Conservation (phyloP, 305 asterid species). For the Ruellia speciosa region DNA sequence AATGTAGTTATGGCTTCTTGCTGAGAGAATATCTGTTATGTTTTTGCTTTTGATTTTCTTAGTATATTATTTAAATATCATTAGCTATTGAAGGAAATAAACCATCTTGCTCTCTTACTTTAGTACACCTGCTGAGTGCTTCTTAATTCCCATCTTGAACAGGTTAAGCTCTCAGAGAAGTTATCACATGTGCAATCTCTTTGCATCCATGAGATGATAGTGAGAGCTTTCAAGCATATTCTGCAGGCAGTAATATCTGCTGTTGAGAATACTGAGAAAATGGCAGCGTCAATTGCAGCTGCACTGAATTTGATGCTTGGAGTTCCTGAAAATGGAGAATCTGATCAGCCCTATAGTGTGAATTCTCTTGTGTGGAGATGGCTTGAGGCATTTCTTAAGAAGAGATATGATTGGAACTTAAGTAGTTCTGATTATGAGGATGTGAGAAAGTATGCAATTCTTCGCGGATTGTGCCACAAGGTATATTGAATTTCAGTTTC, state of each 20-base stretch:
- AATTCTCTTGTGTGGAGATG: conserved; percentile 79
- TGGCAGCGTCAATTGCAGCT: conserved; percentile 71
- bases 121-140: conserved; percentile 21
- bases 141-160: conserved; percentile 26
- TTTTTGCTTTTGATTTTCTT: conserved; percentile 1
- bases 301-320: conserved; percentile 91
- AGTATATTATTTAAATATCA: conserved; percentile 7
- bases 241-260: conserved; percentile 83
- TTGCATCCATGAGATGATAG: conserved; percentile 94
- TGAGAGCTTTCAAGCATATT: conserved; percentile 90
- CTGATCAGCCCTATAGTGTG: conserved; percentile 40
- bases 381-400: conserved; percentile 77
- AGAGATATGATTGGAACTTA: conserved; percentile 81
- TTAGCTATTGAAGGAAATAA: conserved; percentile 17
- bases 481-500: conserved; percentile 37
- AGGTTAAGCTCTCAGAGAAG: conserved; percentile 97
- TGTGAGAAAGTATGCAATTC: conserved; percentile 79
- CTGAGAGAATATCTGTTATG: conserved; percentile 7
- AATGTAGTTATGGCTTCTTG: conserved; percentile 15
- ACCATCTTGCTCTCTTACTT: conserved; percentile 7
- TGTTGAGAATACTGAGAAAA: conserved; percentile 51
- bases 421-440: conserved; percentile 59
- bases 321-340: conserved; percentile 50
- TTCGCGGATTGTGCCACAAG: conserved; percentile 97
- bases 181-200: conserved; percentile 93